Evolutionary conservation across 2,329 filamentous ascomycete species (phyloP), one percentile per base, ranked within the genome.

Genomic region (Aspergillus udagawae): DNA sequence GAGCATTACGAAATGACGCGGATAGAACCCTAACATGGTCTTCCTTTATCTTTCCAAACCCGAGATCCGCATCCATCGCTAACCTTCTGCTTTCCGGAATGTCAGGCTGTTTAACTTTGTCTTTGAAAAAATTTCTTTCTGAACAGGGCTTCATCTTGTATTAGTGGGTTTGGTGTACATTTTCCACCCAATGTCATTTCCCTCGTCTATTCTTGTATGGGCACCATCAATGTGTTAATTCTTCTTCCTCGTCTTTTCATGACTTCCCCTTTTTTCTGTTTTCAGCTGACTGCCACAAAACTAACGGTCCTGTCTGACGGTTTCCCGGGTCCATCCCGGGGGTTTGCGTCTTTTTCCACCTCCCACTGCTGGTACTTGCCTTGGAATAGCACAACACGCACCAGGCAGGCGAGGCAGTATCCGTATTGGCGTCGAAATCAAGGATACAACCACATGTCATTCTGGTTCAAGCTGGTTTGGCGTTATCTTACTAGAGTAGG

Each of bases 121-220:
- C 23, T 47, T 2, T 8, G 23, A 23, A 47, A 25, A 21, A 25
- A n/a, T n/a, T 25, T 27, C 20, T 21, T 9, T 21, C 20, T 14
- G 6, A 23, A 47, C 23, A 23, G 21, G 9, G 10, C 21, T 27
- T 27, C 23, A n/a, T 25, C 12, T 8, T 47, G 21, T 47, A 47
- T 27, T 21, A 14, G 44, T 47, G 44, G 44, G 21, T 20, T 47
- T 47, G 44, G 44, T 47, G 44, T 47, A 47, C 44, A 47, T 23
- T 47, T 47, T 47, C 23, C 20, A 2, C 5, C 21, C 48, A 41
- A 54, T 23, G 44, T 59, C 56, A 25, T 69, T 71, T 57, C 67
- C 71, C 54, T 67, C 63, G 59, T 64, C 54, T 68, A 58, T 60
- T 62, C 48, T 57, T 62, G 51, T 67, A 63, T 60, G 53, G 62